Evolutionary conservation across 805 yeast species (phyloP).

Genomic region (Hagleromyces aurorensis): DNA sequence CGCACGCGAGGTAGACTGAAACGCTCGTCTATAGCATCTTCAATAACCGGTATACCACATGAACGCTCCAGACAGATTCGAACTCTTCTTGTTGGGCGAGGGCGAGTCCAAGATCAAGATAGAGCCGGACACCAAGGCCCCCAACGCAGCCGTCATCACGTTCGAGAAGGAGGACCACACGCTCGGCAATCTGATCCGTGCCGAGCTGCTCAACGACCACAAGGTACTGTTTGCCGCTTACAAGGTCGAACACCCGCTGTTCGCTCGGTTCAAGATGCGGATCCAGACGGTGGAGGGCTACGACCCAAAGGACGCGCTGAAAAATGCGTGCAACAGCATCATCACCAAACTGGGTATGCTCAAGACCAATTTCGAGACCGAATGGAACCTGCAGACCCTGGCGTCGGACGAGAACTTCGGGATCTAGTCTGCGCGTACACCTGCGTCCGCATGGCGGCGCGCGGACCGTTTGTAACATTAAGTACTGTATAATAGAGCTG

Average conservation of each 20-base stretch:
- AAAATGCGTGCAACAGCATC: conserved; percentile 78
- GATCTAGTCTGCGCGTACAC: conserved; percentile 6
- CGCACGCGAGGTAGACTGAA: too few species aligned
- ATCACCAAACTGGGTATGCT: conserved; percentile 71
- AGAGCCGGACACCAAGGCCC: conserved; percentile 90
- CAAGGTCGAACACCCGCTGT: conserved; percentile 95
- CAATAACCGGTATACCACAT: too few species aligned
- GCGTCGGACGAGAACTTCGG: conserved; percentile 42
- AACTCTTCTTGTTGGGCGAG: conserved; percentile 92
- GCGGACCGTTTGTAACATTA: too few species aligned
- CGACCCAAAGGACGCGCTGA: conserved; percentile 82
- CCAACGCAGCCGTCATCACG: conserved; percentile 86
- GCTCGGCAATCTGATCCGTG: conserved; percentile 79
- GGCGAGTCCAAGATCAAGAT: conserved; percentile 90
- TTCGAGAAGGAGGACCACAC: conserved; percentile 98
- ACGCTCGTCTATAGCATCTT: too few species aligned
- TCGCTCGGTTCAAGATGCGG: conserved; percentile 90
- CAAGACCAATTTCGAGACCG: conserved; percentile 74
- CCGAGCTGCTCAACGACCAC: conserved; percentile 77
- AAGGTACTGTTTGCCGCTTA: conserved; percentile 95
- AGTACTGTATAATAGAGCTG: too few species aligned
- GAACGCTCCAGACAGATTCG: conserved; percentile 99
- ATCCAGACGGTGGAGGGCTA: conserved; percentile 95
- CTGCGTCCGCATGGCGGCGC: too few species aligned
- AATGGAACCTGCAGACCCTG: conserved; percentile 84